These are phyloP conservation scores for Cicer cuneatum DNA, from an alignment of 306 rosid species.

Conservation along the genomic window DNA sequence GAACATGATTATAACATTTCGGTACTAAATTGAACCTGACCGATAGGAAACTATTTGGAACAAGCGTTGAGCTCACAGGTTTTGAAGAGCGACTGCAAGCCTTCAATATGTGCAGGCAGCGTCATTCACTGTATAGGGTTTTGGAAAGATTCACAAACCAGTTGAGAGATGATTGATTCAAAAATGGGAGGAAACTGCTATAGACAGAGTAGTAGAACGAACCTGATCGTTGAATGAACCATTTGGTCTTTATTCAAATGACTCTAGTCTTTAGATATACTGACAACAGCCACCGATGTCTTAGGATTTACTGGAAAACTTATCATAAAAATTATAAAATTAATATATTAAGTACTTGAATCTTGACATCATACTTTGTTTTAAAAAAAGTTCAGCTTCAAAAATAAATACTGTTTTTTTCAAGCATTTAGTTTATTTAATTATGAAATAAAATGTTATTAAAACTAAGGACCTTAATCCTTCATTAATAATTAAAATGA, in stretches of 20 bases:
- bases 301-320: not conserved
- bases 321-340: not conserved
- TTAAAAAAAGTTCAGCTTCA: not conserved
- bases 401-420: not conserved
- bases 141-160: not conserved
- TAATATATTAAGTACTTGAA: not conserved
- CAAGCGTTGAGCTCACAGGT: conserved; percentile 45
- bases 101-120: conserved; percentile 65
- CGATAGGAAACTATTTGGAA: conserved; percentile 16
- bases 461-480: not conserved
- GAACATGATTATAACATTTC: not conserved
- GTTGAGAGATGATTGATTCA: not conserved
- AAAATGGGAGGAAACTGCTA: not conserved
- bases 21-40: too few relatives aligned
- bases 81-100: conserved; percentile 50
- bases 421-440: not conserved
- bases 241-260: not conserved
- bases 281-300: not conserved
- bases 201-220: not conserved
- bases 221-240: not conserved
- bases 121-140: not conserved
- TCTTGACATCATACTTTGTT: not conserved
- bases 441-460: not conserved
- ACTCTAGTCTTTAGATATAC: not conserved
- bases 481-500: not conserved